These are phyloP conservation scores for Mycena venus DNA, from an alignment of 768 basidiomycete species.

Conservation along the genomic window DNA sequence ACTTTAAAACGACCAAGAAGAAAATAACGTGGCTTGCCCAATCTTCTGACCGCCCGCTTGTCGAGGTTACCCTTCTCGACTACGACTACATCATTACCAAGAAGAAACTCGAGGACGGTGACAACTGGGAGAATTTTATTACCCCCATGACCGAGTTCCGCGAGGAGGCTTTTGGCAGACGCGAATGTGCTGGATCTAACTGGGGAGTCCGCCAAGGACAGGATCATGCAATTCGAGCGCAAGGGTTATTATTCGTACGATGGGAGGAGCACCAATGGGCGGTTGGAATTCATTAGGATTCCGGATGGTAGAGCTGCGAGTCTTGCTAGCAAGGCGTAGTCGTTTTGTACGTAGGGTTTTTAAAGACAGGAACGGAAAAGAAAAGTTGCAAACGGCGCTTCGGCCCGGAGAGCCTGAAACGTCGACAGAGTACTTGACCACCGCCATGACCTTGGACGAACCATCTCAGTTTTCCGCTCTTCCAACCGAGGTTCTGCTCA, in stretches of 20 bases:
- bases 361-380: no score
- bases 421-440: no score
- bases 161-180: constrained; percentile 85
- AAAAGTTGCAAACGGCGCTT: no score
- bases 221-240: constrained; percentile 97
- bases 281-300: constrained; percentile 87
- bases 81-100: constrained; percentile 99
- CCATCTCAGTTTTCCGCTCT: no score
- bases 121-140: constrained; percentile 86
- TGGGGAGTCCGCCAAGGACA: constrained; percentile 77
- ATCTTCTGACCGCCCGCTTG: constrained; percentile 63
- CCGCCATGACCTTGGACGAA: no score
- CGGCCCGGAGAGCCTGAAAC: no score
- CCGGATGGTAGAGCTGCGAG: constrained; percentile 90
- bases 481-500: background rate
- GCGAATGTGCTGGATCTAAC: no score
- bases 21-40: constrained; percentile 97
- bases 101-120: constrained; percentile 97
- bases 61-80: constrained; percentile 84
- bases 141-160: constrained; percentile 92
- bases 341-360: no score
- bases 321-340: constrained; percentile 87
- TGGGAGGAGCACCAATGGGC: constrained; percentile 67
- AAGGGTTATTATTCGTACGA: constrained; percentile 97
- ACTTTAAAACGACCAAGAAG: constrained; percentile 99